Evolutionary conservation across 2,329 filamentous ascomycete species (phyloP), one percentile per base, ranked within the genome.

Genomic region (Fusarium decemcellulare): DNA sequence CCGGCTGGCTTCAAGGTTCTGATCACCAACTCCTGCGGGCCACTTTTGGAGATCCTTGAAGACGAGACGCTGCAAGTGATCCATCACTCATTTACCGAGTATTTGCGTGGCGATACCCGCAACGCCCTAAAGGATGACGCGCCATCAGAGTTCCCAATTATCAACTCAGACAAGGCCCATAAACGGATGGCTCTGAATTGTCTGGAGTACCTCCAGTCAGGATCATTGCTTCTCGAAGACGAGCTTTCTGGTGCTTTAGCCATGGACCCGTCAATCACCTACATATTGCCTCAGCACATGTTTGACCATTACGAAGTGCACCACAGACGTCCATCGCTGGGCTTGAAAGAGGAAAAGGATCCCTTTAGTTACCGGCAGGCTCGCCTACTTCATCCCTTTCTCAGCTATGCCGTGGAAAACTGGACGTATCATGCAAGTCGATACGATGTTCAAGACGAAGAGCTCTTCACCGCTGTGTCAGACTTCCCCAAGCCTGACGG

Each of bases 31-130:
- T 75, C 77, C 8, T 84, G 80, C 63, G 82, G 81, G 2, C 77
- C 81, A 9, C 65, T 85, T 34, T 63, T 85, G 1, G 82, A 85
- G 61, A 73, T 84, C 18, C 72, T 82, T 3, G 80, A 82, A 16
- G 82, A 85, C 51, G 83, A 83, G 55, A 82, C 80, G 0, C 62
- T 85, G 10, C 77, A 78, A 16, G 78, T 85, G 7, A 80, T 85
- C 8, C 83, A 86, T 63, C 83, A 85, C 55, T 85, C 83, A 1
- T 81, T 86, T 42, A 85, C 83, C 4, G 83, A 86, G 56, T 86
- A 82, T 61, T 66, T 85, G 11, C 75, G 77, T 2, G 79, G 78
- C 8, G 60, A 67, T 52, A 68, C 15, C 10, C 68, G 74, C 3
- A 58, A 18, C 11, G 10, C 7, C 0, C 12, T 30, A 5, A 16